Conservation (phyloP, 1,284 basidiomycete species). For the Sphagnurus paluster region DNA sequence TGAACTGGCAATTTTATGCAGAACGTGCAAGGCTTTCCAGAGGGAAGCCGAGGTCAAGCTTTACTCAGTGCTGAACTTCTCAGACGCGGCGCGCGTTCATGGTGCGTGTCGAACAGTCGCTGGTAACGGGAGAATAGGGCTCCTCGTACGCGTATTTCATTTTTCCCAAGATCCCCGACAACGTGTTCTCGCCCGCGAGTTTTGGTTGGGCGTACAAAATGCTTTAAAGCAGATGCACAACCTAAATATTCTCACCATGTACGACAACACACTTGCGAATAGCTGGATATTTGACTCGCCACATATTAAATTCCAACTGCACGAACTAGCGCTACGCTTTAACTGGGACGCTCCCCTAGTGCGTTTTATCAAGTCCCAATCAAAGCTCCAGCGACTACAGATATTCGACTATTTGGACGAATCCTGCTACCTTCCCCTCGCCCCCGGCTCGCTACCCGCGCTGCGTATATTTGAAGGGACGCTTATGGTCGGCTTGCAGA, state of each 20-base stretch:
- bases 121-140: conserved; percentile 22
- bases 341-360: conserved; percentile 28
- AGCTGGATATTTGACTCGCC: conserved; percentile 30
- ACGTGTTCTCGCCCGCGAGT: conserved; percentile 21
- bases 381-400: conserved; percentile 24
- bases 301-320: conserved; percentile 27
- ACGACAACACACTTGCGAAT: conserved; percentile 27
- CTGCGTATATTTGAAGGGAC: conserved; percentile 32
- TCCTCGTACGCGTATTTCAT: conserved; percentile 27
- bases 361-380: conserved; percentile 29
- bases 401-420: conserved; percentile 24
- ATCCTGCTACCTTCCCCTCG: conserved; percentile 2
- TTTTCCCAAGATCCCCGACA: conserved; percentile 24
- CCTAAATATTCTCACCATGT: conserved; percentile 28
- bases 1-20: conserved; percentile 27
- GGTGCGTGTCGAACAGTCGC: conserved; percentile 25
- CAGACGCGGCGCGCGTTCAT: conserved; percentile 22
- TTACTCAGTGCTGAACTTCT: conserved; percentile 25
- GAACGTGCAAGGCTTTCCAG: conserved; percentile 33
- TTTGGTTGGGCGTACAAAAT: conserved; percentile 28
- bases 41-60: conserved; percentile 28
- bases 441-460: conserved; percentile 20
- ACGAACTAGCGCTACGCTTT: conserved; percentile 30
- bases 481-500: conserved; percentile 25
- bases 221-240: conserved; percentile 28